Conservation (phyloP, 768 basidiomycete genomes). For the Rhizopogon roseolus region DNA sequence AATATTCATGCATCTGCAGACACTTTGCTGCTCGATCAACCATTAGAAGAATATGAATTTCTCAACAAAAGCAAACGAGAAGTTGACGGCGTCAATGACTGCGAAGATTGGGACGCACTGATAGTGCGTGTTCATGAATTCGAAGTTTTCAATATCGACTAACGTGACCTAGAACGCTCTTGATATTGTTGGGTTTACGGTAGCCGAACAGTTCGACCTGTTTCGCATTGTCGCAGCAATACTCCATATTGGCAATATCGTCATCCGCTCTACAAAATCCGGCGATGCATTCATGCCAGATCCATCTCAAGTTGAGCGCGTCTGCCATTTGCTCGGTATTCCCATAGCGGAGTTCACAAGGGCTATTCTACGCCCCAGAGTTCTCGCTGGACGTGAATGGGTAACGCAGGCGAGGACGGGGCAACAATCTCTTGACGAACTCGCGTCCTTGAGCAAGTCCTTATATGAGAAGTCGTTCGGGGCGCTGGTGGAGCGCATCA, state of each 20-base stretch:
- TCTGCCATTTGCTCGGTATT: slow-evolving; percentile 88
- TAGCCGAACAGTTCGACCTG: slow-evolving; percentile 82
- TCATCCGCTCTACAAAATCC: slow-evolving; percentile 69
- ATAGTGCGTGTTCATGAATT: slow-evolving; percentile 41
- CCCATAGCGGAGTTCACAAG: slow-evolving; percentile 84
- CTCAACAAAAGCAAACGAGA: slow-evolving; percentile 85
- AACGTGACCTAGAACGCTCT: slow-evolving; percentile 57
- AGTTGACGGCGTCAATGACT: slow-evolving; percentile 94
- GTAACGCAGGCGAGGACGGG: slow-evolving; percentile 89
- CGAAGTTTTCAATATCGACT: background rate
- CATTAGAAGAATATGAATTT: slow-evolving; percentile 81
- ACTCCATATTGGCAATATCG: slow-evolving; percentile 93
- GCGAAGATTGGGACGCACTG: slow-evolving; percentile 79
- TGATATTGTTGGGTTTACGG: slow-evolving; percentile 83
- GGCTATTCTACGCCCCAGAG: slow-evolving; percentile 83
- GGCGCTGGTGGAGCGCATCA: slow-evolving; percentile 89
- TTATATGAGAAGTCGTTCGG: slow-evolving; percentile 98
- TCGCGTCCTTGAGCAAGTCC: slow-evolving; percentile 88
- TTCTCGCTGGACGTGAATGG: slow-evolving; percentile 95
- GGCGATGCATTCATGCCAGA: slow-evolving; percentile 78
- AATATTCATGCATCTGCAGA: slow-evolving; percentile 38
- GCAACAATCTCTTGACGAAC: slow-evolving; percentile 90
- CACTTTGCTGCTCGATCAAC: slow-evolving; percentile 66
- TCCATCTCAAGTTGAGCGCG: slow-evolving; percentile 80
- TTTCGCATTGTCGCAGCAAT: slow-evolving; percentile 94